Percentiles rank a stretch among this genome's conserved stretches.
These are phyloP conservation scores for Quercus tomentella DNA, from an alignment of 331 rosid species.

Conservation along the genomic window DNA sequence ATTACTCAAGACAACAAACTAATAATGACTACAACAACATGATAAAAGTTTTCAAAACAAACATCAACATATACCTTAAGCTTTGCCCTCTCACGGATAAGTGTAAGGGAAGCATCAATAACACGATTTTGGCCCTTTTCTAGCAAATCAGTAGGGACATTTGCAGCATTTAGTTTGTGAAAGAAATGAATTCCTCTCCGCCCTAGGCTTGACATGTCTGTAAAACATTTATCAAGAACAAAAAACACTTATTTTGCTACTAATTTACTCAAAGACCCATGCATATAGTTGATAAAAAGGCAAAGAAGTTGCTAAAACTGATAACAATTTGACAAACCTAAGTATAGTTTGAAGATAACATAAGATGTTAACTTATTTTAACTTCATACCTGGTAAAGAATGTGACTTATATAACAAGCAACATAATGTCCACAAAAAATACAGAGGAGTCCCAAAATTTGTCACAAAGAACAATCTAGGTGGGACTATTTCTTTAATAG, in stretches of 20 bases:
- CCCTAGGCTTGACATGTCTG: slow-evolving; percentile 51
- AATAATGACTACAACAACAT: background rate
- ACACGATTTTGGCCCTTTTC: slow-evolving; percentile 77
- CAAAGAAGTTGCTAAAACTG: background rate
- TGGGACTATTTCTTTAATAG: background rate
- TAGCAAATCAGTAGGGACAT: slow-evolving; percentile 47
- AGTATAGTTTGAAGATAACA: background rate
- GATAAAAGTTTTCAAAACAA: background rate
- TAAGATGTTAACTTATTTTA: background rate
- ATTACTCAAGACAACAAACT: background rate
- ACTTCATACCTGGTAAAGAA: background rate
- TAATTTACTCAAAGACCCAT: background rate
- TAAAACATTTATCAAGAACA: background rate
- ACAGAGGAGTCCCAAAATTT: background rate
- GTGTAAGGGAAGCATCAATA: slow-evolving; percentile 92
- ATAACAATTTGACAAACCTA: background rate
- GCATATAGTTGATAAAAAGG: background rate
- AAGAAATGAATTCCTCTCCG: slow-evolving; percentile 62
- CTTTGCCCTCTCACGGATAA: slow-evolving; percentile 93
- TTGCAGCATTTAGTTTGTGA: slow-evolving; percentile 53
- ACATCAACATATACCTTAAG: slow-evolving; percentile 54
- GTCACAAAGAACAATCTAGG: background rate
- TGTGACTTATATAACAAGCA: background rate
- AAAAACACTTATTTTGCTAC: background rate
- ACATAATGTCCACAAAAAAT: background rate